Conservation (phyloP, 2,329 filamentous ascomycete genomes). For the Pseudocercospora macadamiae region DNA sequence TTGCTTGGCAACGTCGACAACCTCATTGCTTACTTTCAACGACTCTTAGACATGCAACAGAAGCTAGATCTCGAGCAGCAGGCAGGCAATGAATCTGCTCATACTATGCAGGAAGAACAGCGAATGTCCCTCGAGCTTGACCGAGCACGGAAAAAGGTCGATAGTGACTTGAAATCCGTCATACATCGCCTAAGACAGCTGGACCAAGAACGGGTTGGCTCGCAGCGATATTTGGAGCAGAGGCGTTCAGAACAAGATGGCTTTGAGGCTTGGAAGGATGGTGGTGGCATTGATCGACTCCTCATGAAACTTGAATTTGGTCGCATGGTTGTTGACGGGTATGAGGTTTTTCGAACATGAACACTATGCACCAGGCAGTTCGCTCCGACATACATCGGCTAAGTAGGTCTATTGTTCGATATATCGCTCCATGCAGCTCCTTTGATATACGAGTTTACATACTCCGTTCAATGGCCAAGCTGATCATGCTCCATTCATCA, state of each 20-base stretch:
- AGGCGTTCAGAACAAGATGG: conserved; percentile 33
- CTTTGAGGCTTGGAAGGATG: conserved; percentile 71
- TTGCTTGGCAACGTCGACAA: conserved; percentile 78
- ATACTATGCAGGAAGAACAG: conserved; percentile 68
- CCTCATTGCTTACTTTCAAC: conserved; percentile 74
- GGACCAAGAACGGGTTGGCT: conserved; percentile 54
- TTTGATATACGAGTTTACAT: too few relatives aligned
- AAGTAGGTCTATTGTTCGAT: too few relatives aligned
- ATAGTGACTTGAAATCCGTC: conserved; percentile 66
- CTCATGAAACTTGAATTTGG: conserved; percentile 85
- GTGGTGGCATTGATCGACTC: conserved; percentile 77
- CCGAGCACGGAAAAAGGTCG: conserved; percentile 65
- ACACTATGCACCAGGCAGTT: too few relatives aligned
- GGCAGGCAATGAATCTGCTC: conserved; percentile 66
- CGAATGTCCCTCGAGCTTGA: conserved; percentile 68
- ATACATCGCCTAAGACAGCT: conserved; percentile 62
- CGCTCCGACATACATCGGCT: too few relatives aligned
- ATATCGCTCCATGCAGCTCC: too few relatives aligned
- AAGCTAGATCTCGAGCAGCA: conserved; percentile 80
- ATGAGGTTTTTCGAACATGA: neutral
- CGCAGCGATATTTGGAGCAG: conserved; percentile 31
- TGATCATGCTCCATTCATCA: too few relatives aligned
- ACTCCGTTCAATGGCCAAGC: too few relatives aligned
- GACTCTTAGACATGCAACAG: conserved; percentile 75
- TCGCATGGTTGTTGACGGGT: conserved; percentile 23